Evolutionary conservation across 139 green algal genomes (phyloP).

Genomic region (Tetraselmis chui): DNA sequence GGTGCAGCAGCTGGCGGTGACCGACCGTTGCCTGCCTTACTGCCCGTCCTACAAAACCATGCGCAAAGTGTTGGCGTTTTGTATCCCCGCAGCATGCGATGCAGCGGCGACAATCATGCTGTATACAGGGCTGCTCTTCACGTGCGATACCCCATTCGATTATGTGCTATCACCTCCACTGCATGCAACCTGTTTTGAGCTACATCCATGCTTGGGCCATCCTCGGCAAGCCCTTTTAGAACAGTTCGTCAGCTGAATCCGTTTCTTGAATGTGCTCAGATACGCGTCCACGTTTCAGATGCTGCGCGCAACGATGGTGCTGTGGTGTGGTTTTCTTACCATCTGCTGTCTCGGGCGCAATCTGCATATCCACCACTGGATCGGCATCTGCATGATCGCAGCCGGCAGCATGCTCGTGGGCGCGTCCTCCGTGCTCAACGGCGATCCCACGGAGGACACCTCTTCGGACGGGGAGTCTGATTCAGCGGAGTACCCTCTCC

Average conservation of each 20-base stretch:
- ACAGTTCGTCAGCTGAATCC: no score
- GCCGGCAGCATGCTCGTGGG: constrained; percentile 73
- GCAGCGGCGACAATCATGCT: constrained; percentile 66
- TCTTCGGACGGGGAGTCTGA: background rate
- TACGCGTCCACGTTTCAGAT: constrained; percentile 80
- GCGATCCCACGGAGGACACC: background rate
- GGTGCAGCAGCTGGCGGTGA: background rate
- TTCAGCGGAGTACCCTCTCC: constrained; percentile 38
- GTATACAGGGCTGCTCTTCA: constrained; percentile 82
- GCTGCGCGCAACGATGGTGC: constrained; percentile 76
- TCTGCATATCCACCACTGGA: constrained; percentile 73
- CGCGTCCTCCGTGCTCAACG: constrained; percentile 41
- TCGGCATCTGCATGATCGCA: constrained; percentile 74
- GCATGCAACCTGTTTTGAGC: no score
- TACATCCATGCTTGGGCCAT: no score
- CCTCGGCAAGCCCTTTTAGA: no score
- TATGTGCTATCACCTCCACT: no score
- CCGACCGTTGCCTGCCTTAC: background rate
- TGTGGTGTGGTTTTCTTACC: constrained; percentile 78
- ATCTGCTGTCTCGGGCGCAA: constrained; percentile 57
- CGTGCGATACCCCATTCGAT: no score
- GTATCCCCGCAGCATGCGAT: constrained; percentile 69
- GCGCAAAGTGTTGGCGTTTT: constrained; percentile 6
- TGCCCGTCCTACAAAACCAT: background rate
- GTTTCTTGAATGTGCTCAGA: no score